A percentile compares a stretch with the other conserved stretches of the same genome.
These are phyloP conservation scores for Theobroma cacao DNA, from an alignment of 345 rosid species.

Conservation along the genomic window DNA sequence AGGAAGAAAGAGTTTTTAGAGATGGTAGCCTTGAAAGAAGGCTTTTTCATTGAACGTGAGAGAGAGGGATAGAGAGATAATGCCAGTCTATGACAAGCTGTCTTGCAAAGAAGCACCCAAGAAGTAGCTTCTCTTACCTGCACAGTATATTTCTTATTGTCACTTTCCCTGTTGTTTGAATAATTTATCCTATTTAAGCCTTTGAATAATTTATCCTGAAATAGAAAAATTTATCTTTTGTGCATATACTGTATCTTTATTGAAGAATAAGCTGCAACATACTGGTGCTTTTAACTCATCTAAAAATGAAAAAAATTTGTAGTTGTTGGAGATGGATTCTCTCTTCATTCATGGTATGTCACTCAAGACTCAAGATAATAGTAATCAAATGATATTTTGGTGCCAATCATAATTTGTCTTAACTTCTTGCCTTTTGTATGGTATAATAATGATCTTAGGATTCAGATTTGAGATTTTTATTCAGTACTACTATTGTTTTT, in stretches of 20 bases:
- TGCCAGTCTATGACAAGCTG: constrained; percentile 63
- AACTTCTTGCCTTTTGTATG: neutral
- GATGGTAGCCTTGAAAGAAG: neutral
- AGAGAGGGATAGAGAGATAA: constrained; percentile 9
- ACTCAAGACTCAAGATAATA: neutral
- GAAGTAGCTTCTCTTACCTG: constrained; percentile 10
- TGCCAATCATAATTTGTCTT: neutral
- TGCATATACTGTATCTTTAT: neutral
- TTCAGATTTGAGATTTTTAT: neutral
- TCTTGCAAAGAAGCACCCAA: constrained; percentile 31
- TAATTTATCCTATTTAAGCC: neutral
- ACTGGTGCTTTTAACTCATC: neutral
- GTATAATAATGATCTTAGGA: neutral
- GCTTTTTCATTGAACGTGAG: constrained; percentile 1
- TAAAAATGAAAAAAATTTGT: neutral
- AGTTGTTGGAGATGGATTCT: neutral
- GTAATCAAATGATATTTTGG: neutral
- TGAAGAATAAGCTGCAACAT: neutral
- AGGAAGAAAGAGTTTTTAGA: neutral
- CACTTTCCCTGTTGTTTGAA: neutral
- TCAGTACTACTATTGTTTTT: neutral
- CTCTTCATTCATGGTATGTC: neutral
- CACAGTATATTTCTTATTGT: neutral
- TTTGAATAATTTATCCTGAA: neutral
- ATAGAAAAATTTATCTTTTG: neutral